A percentile compares a stretch with the other conserved stretches of the same genome.
Conservation (phyloP, 305 asterid species). For the Fraxinus greggii region DNA sequence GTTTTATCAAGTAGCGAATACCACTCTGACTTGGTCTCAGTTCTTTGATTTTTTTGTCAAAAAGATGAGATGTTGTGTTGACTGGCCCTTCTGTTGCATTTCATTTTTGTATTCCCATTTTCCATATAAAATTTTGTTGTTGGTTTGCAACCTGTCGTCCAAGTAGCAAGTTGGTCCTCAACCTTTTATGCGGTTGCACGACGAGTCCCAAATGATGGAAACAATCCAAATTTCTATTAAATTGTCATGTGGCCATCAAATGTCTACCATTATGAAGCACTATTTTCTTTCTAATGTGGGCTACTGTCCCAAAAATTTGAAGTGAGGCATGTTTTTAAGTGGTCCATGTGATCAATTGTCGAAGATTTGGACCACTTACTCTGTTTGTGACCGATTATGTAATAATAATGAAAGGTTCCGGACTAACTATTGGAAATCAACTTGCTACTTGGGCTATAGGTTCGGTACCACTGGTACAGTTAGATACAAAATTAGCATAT, state of each 20-base stretch:
- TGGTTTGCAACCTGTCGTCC: neutral
- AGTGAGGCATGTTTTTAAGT: neutral
- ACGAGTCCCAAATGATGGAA: neutral
- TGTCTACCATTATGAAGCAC: neutral
- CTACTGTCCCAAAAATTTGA: neutral
- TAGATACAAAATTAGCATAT: neutral
- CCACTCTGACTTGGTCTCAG: neutral
- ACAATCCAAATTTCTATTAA: neutral
- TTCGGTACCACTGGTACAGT: neutral
- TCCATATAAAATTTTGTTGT: neutral
- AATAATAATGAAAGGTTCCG: neutral
- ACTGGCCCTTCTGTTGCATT: neutral
- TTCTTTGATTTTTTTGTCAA: neutral
- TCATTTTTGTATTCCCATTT: neutral
- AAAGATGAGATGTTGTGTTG: neutral
- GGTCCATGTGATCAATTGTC: neutral
- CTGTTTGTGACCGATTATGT: neutral
- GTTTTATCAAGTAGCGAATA: neutral
- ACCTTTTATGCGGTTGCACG: neutral
- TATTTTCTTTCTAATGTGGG: neutral
- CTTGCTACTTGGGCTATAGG: neutral
- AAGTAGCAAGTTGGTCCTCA: neutral
- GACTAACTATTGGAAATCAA: neutral
- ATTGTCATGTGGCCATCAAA: neutral
- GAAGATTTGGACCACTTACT: neutral